These are phyloP conservation scores for Backusella westeae DNA, from an alignment of 192 early-diverging fungal genomes.

Conservation along the genomic window DNA sequence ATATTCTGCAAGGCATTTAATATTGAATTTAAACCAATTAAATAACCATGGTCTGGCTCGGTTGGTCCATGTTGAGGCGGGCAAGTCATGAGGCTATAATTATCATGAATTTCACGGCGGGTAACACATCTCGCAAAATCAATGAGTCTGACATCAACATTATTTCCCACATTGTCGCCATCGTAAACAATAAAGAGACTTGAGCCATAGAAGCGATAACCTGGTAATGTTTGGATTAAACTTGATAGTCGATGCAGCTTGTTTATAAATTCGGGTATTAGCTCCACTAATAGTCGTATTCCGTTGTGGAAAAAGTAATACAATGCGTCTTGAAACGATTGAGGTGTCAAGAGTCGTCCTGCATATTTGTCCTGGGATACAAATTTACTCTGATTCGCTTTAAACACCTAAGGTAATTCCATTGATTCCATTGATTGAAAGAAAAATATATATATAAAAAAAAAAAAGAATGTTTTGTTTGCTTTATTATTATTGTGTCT, in stretches of 20 bases:
- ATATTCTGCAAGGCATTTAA: slow-evolving; percentile 57
- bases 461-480: not conserved
- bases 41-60: slow-evolving; percentile 76
- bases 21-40: slow-evolving; percentile 70
- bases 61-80: slow-evolving; percentile 39
- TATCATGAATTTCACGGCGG: slow-evolving; percentile 36
- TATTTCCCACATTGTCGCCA: slow-evolving; percentile 41
- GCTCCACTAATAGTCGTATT: slow-evolving; percentile 56
- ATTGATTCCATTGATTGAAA: not conserved
- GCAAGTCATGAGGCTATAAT: slow-evolving; percentile 30
- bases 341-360: slow-evolving; percentile 79
- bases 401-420: not conserved
- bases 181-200: slow-evolving; percentile 94
- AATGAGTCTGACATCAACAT: slow-evolving; percentile 87
- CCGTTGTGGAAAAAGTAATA: slow-evolving; percentile 87
- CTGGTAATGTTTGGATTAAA: slow-evolving; percentile 69
- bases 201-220: slow-evolving; percentile 88
- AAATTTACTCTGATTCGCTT: not conserved
- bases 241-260: slow-evolving; percentile 72
- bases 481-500: not conserved
- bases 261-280: slow-evolving; percentile 76
- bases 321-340: slow-evolving; percentile 77
- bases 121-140: slow-evolving; percentile 92
- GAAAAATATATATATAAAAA: not conserved
- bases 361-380: slow-evolving; percentile 82